A percentile compares a stretch with the other conserved stretches of the same genome.
Conservation (phyloP, 805 yeast species). For the Starmera amethionina region DNA sequence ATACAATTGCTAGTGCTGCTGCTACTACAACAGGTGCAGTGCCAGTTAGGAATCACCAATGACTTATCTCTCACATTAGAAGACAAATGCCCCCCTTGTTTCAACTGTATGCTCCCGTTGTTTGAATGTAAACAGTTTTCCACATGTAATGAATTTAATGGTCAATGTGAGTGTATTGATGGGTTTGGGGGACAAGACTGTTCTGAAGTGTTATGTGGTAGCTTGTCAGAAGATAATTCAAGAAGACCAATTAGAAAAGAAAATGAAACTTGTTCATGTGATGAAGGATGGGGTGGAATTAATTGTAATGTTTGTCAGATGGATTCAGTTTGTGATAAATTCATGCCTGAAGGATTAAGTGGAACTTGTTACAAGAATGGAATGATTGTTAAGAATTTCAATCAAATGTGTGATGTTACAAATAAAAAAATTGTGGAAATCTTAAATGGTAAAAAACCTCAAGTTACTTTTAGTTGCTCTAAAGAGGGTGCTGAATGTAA, state of each 20-base stretch:
- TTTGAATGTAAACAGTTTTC: conserved; percentile 88
- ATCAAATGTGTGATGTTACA: conserved; percentile 93
- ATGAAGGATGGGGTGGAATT: conserved; percentile 86
- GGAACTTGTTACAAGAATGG: conserved; percentile 92
- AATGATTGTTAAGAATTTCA: conserved; percentile 65
- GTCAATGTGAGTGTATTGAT: conserved; percentile 82
- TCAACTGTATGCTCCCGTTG: conserved; percentile 89
- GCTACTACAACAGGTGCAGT: too few species aligned
- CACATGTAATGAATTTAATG: conserved; percentile 77
- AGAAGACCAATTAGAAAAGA: conserved; percentile 51
- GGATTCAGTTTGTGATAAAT: conserved; percentile 72
- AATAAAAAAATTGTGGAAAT: conserved; percentile 76
- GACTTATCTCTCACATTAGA: too few species aligned
- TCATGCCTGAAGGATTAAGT: conserved; percentile 74
- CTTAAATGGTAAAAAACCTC: conserved; percentile 73
- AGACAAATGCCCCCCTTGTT: conserved; percentile 77
- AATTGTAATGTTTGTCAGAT: conserved; percentile 80
- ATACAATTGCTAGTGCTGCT: too few species aligned
- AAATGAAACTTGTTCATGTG: conserved; percentile 52
- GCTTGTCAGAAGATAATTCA: conserved; percentile 50
- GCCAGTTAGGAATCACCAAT: too few species aligned
- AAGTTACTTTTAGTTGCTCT: conserved; percentile 87
- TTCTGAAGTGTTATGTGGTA: conserved; percentile 79
- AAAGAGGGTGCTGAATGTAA: conserved; percentile 56
- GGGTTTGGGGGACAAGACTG: conserved; percentile 96